Conservation (phyloP, 306 rosid genomes). For the Luffa acutangula region DNA sequence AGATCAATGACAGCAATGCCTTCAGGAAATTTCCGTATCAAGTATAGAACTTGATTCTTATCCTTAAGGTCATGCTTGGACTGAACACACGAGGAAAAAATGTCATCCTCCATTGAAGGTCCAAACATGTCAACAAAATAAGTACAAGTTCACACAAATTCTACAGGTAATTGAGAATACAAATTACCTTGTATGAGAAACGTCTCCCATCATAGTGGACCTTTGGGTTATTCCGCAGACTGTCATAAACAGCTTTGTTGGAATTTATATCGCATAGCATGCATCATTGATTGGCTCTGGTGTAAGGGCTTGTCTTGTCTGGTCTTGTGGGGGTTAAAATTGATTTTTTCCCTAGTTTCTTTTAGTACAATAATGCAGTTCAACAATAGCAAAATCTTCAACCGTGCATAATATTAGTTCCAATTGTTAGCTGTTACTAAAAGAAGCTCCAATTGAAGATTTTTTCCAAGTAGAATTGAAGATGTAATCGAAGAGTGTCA, state of each 20-base stretch:
- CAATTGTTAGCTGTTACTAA: too few relatives aligned
- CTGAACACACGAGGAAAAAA: constrained; percentile 35
- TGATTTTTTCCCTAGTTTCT: too few relatives aligned
- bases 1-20: constrained; percentile 89
- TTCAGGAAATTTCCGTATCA: constrained; percentile 72
- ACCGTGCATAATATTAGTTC: too few relatives aligned
- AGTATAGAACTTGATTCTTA: constrained; percentile 53
- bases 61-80: constrained; percentile 77
- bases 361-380: too few relatives aligned
- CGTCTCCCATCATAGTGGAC: constrained; percentile 70
- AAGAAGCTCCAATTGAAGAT: too few relatives aligned
- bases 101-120: constrained; percentile 16
- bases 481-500: too few relatives aligned
- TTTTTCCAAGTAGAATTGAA: too few relatives aligned
- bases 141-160: background rate
- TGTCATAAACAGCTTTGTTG: constrained; percentile 83
- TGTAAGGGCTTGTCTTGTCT: constrained; percentile 74
- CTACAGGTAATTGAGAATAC: background rate
- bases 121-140: constrained; percentile 5
- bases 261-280: constrained; percentile 67
- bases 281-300: constrained; percentile 76
- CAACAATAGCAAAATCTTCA: too few relatives aligned
- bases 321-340: background rate
- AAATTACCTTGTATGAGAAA: constrained; percentile 77
- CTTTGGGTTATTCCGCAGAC: constrained; percentile 85